phyloP scores from a whole-genome alignment of 495 filamentous ascomycete genomes.

The Geopyxis carbonaria region DNA sequence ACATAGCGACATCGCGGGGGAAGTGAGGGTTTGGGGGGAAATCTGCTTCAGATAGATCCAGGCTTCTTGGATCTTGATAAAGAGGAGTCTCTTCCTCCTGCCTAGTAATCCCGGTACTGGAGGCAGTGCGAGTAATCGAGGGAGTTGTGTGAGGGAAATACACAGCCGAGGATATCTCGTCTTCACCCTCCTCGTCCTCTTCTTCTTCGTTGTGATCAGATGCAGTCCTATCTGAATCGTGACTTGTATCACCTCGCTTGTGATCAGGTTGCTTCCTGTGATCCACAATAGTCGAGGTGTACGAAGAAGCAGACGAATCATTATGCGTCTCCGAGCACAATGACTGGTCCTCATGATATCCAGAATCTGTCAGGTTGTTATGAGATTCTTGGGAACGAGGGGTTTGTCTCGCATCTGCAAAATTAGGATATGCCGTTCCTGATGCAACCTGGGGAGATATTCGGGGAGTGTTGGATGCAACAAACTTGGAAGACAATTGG shows the following conservation, averaged over 20 bases:
- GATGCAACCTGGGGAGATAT: neutral
- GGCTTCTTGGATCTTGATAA: neutral
- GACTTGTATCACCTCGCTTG: neutral
- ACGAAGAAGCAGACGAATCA: constrained; percentile 7
- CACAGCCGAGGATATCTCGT: constrained; percentile 86
- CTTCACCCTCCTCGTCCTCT: constrained; percentile 72
- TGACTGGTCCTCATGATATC: constrained; percentile 2
- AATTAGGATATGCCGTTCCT: constrained; percentile 3
- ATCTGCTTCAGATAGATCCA: neutral
- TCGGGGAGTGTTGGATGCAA: neutral
- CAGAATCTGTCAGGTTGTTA: constrained; percentile 4
- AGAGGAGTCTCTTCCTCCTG: too few species aligned
- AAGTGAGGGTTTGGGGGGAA: too few species aligned
- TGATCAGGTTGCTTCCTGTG: constrained; percentile 19
- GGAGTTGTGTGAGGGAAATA: constrained; percentile 70
- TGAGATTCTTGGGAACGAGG: constrained; percentile 1
- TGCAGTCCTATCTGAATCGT: constrained; percentile 7
- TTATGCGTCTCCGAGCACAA: neutral
- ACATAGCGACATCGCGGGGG: neutral
- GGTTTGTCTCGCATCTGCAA: constrained; percentile 4
- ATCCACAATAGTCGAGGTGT: constrained; percentile 9
- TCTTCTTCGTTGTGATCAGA: constrained; percentile 36
- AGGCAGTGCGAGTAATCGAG: constrained; percentile 27
- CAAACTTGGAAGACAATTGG: constrained; percentile 16
- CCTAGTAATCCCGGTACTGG: neutral